Base-by-base conservation (phyloP, 352 stramenopile genomes). In the Phytophthora kernoviae region DNA sequence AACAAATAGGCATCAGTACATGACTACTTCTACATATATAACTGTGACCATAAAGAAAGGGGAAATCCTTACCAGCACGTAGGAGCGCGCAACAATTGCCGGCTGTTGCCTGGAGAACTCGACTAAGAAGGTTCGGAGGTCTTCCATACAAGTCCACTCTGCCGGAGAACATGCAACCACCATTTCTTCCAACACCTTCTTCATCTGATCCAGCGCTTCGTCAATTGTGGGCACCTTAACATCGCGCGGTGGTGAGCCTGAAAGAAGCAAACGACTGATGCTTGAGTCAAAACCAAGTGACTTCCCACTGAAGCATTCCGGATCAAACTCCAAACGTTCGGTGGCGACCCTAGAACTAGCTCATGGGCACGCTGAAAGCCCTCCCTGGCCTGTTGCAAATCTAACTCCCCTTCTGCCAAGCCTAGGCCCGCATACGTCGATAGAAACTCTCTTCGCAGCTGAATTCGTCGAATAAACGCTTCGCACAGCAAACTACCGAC, bases 141-240 rank as follows among this genome's bases (percentile, higher is more conserved):
- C 79, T 64, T 95, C 84, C 82, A 95, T 93, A 42, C 65, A 79
- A n/a, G 54, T 73, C 79, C 82, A 92, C 42, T 84, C 66, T 8
- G 72, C 68, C 0, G 79, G 70, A 52, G 77, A 81, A 56, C 85
- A 92, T 2, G 73, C 81, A 4, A 73, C 53, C n/a, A 81, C 27
- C 55, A 93, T 65, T 53, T 93, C 78, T 14, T 65, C 34, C 27
- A 92, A 37, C 5, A 95, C 55, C 24, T 78, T 77, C 21, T 75
- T 77, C 50, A 81, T 85, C 30, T 82, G 71, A 1, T 52, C 51
- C 6, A 91, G 45, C 0, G 80, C 62, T 9, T 81, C 70, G 17
- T 91, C 84, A 27, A 82, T 69, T 9, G 67, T 67, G 24, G 78
- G 73, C 21, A 91, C 58, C 53, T 90, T 85, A 21, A 92, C 73